Conservation (phyloP, 208 protist species). For the Trypanosoma lewisi region DNA sequence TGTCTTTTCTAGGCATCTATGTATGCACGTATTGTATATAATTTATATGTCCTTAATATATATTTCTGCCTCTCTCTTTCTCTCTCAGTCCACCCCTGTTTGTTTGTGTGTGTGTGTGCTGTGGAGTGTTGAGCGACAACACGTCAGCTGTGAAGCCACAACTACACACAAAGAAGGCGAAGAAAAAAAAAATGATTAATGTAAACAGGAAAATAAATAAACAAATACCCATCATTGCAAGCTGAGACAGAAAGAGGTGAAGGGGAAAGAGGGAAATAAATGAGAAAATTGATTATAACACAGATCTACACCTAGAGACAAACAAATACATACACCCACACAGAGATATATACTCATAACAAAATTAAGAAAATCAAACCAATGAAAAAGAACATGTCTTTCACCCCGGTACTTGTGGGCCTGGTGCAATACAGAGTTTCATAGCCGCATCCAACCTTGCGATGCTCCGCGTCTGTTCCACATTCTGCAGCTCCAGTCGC, state of each 20-base stretch:
- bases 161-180: background rate
- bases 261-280: background rate
- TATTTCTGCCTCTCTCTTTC: too few species aligned
- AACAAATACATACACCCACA: background rate
- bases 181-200: background rate
- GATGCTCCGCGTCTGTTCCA: conserved; percentile 86
- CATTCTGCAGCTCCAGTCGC: conserved; percentile 83
- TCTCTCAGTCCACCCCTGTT: too few species aligned
- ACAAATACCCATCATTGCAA: too few species aligned
- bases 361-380: background rate
- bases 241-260: background rate
- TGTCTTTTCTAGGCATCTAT: conserved; percentile 41
- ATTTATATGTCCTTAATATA: background rate
- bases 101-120: conserved; percentile 1
- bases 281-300: background rate
- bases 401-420: conserved; percentile 23
- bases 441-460: conserved; percentile 74
- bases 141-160: background rate
- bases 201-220: background rate
- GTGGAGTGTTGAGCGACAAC: background rate
- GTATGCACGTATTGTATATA: background rate
- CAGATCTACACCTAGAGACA: background rate
- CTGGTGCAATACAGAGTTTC: conserved; percentile 72
- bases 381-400: background rate
- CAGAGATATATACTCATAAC: background rate